A percentile compares a stretch with the other conserved stretches of the same genome.
Conservation (phyloP, 139 green algal species). For the Chlorella sp. region DNA sequence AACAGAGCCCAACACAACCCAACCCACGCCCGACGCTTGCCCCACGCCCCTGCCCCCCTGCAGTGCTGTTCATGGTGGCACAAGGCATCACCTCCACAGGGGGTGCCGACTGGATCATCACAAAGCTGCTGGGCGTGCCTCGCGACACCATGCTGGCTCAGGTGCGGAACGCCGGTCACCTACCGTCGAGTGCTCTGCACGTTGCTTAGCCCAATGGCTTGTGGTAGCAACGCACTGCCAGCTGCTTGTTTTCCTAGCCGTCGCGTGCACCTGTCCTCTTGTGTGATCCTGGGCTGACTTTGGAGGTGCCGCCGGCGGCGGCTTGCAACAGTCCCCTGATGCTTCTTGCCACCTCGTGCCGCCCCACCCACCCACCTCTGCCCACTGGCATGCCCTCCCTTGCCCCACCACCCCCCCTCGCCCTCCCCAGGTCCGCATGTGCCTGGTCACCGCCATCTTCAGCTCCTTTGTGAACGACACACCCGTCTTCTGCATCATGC, state of each 20-base stretch:
- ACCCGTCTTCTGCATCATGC: constrained; percentile 39
- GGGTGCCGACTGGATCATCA: constrained; percentile 42
- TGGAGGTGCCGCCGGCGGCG: not conserved
- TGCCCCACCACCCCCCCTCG: not conserved
- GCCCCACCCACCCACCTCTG: too few relatives aligned
- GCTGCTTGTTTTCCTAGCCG: not conserved
- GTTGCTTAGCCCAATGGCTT: too few relatives aligned
- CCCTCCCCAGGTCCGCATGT: constrained; percentile 56
- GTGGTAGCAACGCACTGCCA: not conserved
- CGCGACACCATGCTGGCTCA: constrained; percentile 43
- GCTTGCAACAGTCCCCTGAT: too few relatives aligned
- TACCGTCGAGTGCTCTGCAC: not conserved
- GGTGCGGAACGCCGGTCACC: too few relatives aligned
- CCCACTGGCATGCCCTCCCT: too few relatives aligned
- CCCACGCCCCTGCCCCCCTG: not conserved
- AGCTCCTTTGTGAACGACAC: constrained; percentile 76
- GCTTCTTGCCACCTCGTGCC: not conserved
- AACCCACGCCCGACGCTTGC: not conserved
- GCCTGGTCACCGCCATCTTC: constrained; percentile 49
- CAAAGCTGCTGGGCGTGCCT: constrained; percentile 48
- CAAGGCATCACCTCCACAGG: constrained; percentile 56
- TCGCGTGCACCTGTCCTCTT: too few relatives aligned
- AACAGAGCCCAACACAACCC: too few relatives aligned
- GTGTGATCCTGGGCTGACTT: too few relatives aligned
- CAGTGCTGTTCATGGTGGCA: constrained; percentile 65